Evolutionary conservation across 352 stramenopile genomes (phyloP).

Genomic region (Blastocystis sp.): DNA sequence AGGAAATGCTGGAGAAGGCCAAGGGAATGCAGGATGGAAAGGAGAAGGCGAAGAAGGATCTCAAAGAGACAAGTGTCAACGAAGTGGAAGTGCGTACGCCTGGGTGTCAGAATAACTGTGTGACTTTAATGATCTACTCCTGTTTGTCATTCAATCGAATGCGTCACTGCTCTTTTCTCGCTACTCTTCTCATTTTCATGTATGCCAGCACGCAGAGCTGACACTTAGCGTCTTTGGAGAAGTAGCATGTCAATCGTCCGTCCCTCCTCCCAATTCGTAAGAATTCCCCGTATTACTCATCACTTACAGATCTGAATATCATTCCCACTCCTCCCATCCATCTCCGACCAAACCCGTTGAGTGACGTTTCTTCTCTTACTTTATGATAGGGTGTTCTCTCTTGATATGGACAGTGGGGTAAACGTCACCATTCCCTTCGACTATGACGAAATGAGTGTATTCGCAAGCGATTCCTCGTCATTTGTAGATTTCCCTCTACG

Average conservation of each 20-base stretch:
- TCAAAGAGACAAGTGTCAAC: background rate
- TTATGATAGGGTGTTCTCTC: too few relatives aligned
- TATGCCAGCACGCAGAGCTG: background rate
- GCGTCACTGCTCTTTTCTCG: background rate
- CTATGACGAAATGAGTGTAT: background rate
- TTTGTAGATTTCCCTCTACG: constrained; percentile 27
- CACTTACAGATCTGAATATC: too few relatives aligned
- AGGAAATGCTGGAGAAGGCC: constrained; percentile 42
- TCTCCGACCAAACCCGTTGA: too few relatives aligned
- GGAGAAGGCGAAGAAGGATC: background rate
- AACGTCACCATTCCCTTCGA: constrained; percentile 45
- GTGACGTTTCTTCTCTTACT: too few relatives aligned
- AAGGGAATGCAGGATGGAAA: constrained; percentile 14
- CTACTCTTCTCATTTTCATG: background rate
- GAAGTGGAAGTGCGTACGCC: background rate
- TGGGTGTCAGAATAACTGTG: constrained; percentile 15
- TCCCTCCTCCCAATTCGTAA: background rate
- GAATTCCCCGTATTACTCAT: too few relatives aligned
- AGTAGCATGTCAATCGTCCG: background rate
- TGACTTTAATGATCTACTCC: background rate
- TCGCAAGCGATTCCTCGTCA: background rate
- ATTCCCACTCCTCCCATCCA: too few relatives aligned
- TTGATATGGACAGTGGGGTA: background rate
- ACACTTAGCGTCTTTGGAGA: background rate
- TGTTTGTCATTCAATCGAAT: background rate